Evolutionary conservation across 805 yeast genomes (phyloP), one percentile per base, ranked within the genome.

Genomic region (Kodamaea kakaduensis): DNA sequence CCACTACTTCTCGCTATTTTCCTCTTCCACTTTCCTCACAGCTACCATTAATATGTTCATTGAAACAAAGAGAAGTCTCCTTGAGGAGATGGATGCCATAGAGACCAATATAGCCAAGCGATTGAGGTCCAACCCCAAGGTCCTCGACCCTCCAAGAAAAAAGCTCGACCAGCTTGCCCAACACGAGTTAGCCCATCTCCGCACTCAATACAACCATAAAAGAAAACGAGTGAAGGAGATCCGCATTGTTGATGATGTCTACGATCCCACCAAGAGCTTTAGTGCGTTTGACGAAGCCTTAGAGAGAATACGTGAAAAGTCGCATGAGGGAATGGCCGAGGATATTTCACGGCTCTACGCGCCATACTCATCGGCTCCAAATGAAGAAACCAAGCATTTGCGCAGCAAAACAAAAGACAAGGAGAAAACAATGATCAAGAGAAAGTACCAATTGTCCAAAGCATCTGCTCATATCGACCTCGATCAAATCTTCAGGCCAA

Each of bases 51-150:
- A n/a, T 27, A 57, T 56, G 61, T 47, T 51, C 36, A 49, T 65
- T 32, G 71, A 67, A 42, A 34, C 52, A 5, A 65, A 63, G 43
- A 39, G 73, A 21, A 45, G 51, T 10, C 40, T 54, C 13, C 46
- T 76, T 6, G 87, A 81, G 48, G 93, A 84, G 51, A 55, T 84
- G 13, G 95, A 89, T 43, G 59, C 75, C 2, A 70, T 90, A 3
- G 94, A 89, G 48, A 48, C 59, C 18, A 86, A 86, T 0, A 67
- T 87, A 0, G 57, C 81, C 0, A 71, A 70, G 31, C 62, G 97
- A 35, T 59, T 87, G 3, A 63, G 35, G 19, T 10, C 19, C 29
- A 10, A 48, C 25, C 22, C 14, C 18, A 36, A 14, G 45, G 8
- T 37, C 8, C 32, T 28, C 25, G 32, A 46, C 38, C 24, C 44